A percentile compares a stretch with the other conserved stretches of the same genome.
phyloP scores from a whole-genome alignment of 2,329 filamentous ascomycete genomes.

The Eutypa lata region DNA sequence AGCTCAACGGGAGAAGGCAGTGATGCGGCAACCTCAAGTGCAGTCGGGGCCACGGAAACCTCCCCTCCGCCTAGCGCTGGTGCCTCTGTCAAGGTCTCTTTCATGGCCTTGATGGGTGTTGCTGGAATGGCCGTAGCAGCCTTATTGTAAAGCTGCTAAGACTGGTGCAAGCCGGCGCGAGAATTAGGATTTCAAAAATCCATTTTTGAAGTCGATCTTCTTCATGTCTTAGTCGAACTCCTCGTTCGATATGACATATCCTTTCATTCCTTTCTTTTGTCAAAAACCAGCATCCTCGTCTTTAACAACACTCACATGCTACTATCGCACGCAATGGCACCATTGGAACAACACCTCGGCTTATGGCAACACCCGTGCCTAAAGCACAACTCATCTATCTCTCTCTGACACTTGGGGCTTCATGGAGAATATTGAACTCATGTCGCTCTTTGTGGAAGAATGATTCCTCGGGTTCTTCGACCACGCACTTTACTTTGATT shows the following conservation, averaged over 20 bases:
- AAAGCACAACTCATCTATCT: constrained; percentile 6
- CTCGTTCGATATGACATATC: constrained; percentile 26
- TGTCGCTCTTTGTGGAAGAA: constrained; percentile 2
- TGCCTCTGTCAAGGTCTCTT: constrained; percentile 40
- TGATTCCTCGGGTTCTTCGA: constrained; percentile 10
- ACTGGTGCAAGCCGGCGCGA: not conserved
- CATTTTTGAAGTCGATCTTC: constrained; percentile 2
- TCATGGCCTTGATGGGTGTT: constrained; percentile 46
- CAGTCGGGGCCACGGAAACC: constrained; percentile 30
- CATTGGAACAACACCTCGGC: constrained; percentile 21
- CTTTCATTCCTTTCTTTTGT: constrained; percentile 29
- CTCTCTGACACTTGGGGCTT: constrained; percentile 16
- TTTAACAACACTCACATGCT: constrained; percentile 23
- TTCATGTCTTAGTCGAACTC: constrained; percentile 12
- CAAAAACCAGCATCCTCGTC: constrained; percentile 25
- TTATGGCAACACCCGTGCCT: constrained; percentile 19
- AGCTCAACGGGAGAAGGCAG: constrained; percentile 12
- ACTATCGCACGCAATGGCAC: constrained; percentile 26
- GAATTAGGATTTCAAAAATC: not conserved
- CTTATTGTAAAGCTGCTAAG: constrained; percentile 42
- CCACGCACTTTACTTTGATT: constrained; percentile 16
- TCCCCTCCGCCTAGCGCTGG: constrained; percentile 39
- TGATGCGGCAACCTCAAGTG: constrained; percentile 19
- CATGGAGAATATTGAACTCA: too few species aligned
- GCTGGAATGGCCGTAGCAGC: constrained; percentile 48